A percentile compares a stretch with the other conserved stretches of the same genome.
phyloP scores from a whole-genome alignment of 2,329 filamentous ascomycete genomes.

The Neocatenulostroma microsporum region DNA sequence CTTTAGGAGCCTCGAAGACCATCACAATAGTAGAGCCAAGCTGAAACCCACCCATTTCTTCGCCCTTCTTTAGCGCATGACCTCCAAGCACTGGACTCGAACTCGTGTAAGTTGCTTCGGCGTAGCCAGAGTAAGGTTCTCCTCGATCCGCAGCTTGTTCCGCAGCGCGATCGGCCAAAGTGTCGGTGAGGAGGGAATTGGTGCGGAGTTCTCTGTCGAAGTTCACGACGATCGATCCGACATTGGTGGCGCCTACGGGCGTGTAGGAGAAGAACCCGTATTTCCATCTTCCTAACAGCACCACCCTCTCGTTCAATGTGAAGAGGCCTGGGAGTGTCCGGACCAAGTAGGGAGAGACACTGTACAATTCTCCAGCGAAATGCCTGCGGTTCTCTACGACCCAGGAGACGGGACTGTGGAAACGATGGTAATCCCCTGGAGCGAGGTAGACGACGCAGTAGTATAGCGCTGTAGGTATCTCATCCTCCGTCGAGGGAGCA shows the following conservation, averaged over 20 bases:
- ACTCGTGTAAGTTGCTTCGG: conserved; percentile 77
- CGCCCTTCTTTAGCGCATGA: conserved; percentile 73
- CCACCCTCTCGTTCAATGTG: conserved; percentile 92
- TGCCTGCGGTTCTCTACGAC: conserved; percentile 91
- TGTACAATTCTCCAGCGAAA: conserved; percentile 93
- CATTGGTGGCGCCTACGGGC: conserved; percentile 93
- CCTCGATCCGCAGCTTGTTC: conserved; percentile 67
- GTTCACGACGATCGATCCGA: conserved; percentile 93
- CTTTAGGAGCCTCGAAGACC: conserved; percentile 87
- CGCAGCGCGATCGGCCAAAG: conserved; percentile 77
- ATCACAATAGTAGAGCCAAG: conserved; percentile 90
- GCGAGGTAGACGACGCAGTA: conserved; percentile 95
- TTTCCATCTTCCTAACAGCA: conserved; percentile 86
- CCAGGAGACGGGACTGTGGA: conserved; percentile 93
- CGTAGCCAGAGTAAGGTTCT: conserved; percentile 81
- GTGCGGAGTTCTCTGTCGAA: conserved; percentile 92
- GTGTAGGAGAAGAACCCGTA: conserved; percentile 97
- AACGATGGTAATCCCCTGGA: conserved; percentile 95
- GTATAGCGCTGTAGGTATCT: conserved; percentile 62
- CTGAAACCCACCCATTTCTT: conserved; percentile 98
- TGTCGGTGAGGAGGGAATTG: conserved; percentile 87
- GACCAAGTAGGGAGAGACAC: conserved; percentile 89
- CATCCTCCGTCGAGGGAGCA: conserved; percentile 23
- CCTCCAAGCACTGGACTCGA: conserved; percentile 73
- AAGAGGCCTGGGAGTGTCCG: conserved; percentile 88